A percentile compares a stretch with the other conserved stretches of the same genome.
Evolutionary conservation across 2,329 filamentous ascomycete genomes (phyloP).

Genomic region (Venturia oleaginea): DNA sequence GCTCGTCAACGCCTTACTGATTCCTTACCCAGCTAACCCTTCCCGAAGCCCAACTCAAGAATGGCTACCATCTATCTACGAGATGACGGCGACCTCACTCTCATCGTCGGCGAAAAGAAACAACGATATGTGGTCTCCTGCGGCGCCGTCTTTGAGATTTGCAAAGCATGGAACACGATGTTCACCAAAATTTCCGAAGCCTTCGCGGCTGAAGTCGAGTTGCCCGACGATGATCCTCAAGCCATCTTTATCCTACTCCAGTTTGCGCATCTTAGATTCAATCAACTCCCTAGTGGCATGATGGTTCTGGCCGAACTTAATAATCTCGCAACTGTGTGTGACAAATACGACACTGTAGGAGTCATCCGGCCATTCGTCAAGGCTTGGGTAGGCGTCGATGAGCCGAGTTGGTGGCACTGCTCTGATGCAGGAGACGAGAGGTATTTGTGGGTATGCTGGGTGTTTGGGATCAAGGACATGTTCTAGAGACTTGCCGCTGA

Average conservation of each 20-base stretch:
- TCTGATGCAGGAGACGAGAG: neutral
- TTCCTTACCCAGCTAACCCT: neutral
- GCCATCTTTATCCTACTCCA: neutral
- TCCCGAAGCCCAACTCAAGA: neutral
- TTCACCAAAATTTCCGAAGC: slow-evolving; percentile 1
- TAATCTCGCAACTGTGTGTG: neutral
- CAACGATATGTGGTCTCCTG: neutral
- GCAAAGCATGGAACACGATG: neutral
- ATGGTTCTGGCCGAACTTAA: neutral
- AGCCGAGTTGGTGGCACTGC: too few relatives aligned
- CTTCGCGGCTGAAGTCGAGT: neutral
- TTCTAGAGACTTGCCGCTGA: neutral
- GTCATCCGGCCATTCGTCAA: neutral
- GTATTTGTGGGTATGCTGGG: neutral
- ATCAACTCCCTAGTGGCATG: neutral
- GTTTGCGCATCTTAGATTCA: neutral
- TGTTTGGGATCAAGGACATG: neutral
- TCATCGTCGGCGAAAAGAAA: neutral
- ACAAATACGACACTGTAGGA: neutral
- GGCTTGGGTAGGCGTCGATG: neutral
- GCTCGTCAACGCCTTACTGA: neutral
- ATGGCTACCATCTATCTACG: neutral
- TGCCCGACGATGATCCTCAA: neutral
- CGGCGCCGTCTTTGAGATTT: neutral
- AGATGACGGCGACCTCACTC: neutral